These are phyloP conservation scores for Pythium chondricola DNA, from an alignment of 352 stramenopile species.

Conservation along the genomic window DNA sequence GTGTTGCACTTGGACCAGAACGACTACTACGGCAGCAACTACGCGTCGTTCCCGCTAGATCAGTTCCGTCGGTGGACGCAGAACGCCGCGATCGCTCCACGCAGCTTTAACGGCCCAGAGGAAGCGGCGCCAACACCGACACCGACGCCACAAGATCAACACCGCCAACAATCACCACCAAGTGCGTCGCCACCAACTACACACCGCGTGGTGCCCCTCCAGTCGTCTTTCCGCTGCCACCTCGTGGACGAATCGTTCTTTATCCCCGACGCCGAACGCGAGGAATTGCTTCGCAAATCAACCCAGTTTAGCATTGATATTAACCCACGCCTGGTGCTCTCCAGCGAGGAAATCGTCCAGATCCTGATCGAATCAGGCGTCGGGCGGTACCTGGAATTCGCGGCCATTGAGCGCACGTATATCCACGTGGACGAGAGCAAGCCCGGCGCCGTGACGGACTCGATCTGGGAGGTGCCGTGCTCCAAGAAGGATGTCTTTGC, in stretches of 20 bases:
- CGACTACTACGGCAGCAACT: conserved; percentile 81
- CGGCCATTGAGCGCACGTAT: conserved; percentile 77
- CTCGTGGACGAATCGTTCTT: conserved; percentile 35
- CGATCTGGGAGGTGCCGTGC: conserved; percentile 79
- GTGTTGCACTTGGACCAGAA: conserved; percentile 81
- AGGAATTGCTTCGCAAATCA: conserved; percentile 38
- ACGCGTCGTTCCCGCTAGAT: conserved; percentile 55
- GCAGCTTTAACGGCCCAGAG: conserved; percentile 27
- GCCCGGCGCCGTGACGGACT: conserved; percentile 16
- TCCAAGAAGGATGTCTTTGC: conserved; percentile 89
- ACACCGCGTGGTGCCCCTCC: conserved; percentile 26
- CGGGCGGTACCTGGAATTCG: conserved; percentile 85
- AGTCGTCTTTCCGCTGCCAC: conserved; percentile 39
- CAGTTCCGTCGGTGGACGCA: conserved; percentile 55
- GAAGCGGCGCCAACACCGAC: not conserved
- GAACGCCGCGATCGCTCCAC: conserved; percentile 34
- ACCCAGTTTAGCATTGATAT: conserved; percentile 68
- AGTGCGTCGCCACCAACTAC: not conserved
- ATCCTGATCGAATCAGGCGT: conserved; percentile 81
- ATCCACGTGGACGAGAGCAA: conserved; percentile 37
- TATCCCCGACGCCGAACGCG: conserved; percentile 25
- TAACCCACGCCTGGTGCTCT: conserved; percentile 76
- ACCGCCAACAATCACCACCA: not conserved
- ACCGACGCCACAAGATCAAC: not conserved
- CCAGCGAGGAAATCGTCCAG: conserved; percentile 73